phyloP scores from a whole-genome alignment of 805 yeast genomes.

The Sugiyamaella qingdaonensis region DNA sequence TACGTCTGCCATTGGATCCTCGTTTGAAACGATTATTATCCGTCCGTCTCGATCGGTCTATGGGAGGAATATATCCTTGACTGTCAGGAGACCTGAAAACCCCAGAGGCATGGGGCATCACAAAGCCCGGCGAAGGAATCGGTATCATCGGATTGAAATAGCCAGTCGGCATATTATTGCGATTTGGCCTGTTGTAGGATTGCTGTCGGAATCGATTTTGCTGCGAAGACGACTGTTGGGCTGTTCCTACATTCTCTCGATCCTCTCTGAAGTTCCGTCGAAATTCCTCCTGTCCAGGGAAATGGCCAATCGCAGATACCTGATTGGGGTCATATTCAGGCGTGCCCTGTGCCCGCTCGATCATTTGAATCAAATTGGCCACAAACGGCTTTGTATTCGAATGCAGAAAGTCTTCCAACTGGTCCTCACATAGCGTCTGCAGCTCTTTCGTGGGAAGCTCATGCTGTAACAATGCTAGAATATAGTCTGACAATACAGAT shows the following conservation, averaged over 20 bases:
- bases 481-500: conserved; percentile 43
- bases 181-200: neutral
- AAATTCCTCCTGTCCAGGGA: conserved; percentile 29
- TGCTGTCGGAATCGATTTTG: conserved; percentile 10
- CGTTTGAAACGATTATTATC: neutral
- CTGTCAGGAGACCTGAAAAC: conserved; percentile 19
- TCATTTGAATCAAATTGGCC: conserved; percentile 31
- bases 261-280: conserved; percentile 24
- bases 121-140: neutral
- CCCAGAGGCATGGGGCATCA: conserved; percentile 5
- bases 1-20: neutral
- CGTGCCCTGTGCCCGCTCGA: conserved; percentile 18
- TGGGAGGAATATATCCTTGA: conserved; percentile 23
- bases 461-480: conserved; percentile 40
- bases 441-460: conserved; percentile 36
- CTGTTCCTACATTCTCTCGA: conserved; percentile 4
- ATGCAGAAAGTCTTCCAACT: conserved; percentile 40
- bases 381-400: conserved; percentile 33
- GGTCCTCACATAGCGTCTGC: conserved; percentile 30
- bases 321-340: neutral
- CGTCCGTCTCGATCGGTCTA: neutral
- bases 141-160: conserved; percentile 3
- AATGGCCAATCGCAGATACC: neutral
- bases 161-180: neutral
- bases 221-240: neutral